Base-by-base conservation (phyloP, 1,284 basidiomycete genomes). In the Cryptococcus sp. region DNA sequence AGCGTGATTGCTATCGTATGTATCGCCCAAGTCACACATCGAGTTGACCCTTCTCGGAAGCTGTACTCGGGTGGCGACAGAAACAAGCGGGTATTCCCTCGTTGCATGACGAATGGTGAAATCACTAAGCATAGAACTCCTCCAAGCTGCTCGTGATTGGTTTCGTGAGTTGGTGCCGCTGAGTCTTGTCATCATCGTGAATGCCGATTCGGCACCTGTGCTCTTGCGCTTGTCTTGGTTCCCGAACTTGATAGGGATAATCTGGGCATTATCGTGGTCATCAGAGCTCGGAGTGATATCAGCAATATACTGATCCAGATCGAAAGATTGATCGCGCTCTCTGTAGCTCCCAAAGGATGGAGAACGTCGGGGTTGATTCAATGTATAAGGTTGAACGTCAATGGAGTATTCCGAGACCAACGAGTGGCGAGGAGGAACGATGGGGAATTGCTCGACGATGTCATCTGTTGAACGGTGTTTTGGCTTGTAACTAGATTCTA, bases 301-400 rank as follows among this genome's bases (percentile, higher is more conserved):
- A 11, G 54, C 56, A 35, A 70, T 52, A 50, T 70, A 72, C 45
- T 65, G 59, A n/a, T 71, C 71, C 5, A 72, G 56, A 52, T 72
- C 69, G 49, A 70, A 67, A 5, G 66, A 65, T 4, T 50, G 55
- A 42, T 61, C 58, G 13, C 62, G 14, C 7, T 36, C 38, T 7
- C 33, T 32, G 23, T 11, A n/a, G 33, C 30, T 34, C 7, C 14
- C 8, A 7, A n/a, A 8, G 34, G 46, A 50, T 7, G 38, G 7
- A 36, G 34, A 32, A 6, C 46, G 10, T 30, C 44, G 10, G 23
- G 8, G 13, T 10, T 46, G 44, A 31, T 8, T 8, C 11, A 8
- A 13, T 8, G 13, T 46, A 46, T 8, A n/a, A 30, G 11, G 11
- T 13, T n/a, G 44, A 8, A 46, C 8, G 23, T 15, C 49, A 10